phyloP scores from a whole-genome alignment of 495 filamentous ascomycete genomes.

The Opeltia flavorubescens region DNA sequence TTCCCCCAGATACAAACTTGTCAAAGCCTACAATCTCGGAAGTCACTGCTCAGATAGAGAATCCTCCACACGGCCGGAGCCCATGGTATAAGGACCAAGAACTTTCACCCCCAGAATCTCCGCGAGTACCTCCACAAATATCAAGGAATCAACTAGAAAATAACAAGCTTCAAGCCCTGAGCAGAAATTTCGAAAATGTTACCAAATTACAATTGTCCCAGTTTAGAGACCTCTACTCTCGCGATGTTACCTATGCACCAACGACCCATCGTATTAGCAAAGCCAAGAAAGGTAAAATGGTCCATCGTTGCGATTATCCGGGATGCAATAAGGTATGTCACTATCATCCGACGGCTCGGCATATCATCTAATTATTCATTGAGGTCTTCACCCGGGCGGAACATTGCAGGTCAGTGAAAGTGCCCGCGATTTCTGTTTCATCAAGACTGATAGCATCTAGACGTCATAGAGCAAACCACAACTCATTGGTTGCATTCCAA shows the following conservation, averaged over 20 bases:
- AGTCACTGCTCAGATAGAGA: too few species aligned
- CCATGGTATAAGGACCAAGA: too few species aligned
- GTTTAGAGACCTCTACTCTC: too few species aligned
- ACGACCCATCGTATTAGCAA: slow-evolving; percentile 65
- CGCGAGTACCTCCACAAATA: too few species aligned
- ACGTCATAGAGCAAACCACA: slow-evolving; percentile 80
- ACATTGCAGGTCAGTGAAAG: slow-evolving; percentile 50
- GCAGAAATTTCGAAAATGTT: too few species aligned
- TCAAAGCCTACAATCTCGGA: too few species aligned
- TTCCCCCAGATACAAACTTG: too few species aligned
- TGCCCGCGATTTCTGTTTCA: neutral
- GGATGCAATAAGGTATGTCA: slow-evolving; percentile 50
- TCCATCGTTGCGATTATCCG: slow-evolving; percentile 53
- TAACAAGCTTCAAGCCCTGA: too few species aligned
- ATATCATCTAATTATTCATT: slow-evolving; percentile 8
- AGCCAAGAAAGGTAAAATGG: slow-evolving; percentile 70
- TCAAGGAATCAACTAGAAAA: too few species aligned
- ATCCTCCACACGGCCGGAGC: too few species aligned
- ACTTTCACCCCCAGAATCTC: too few species aligned
- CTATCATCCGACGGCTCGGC: neutral
- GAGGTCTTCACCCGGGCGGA: slow-evolving; percentile 77
- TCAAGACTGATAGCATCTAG: slow-evolving; percentile 25
- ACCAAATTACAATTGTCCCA: too few species aligned
- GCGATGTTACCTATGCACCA: slow-evolving; percentile 41
- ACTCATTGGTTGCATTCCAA: slow-evolving; percentile 47